A percentile compares a stretch with the other conserved stretches of the same genome.
phyloP scores from a whole-genome alignment of 2,329 filamentous ascomycete species.

The Colletotrichum falcatum region DNA sequence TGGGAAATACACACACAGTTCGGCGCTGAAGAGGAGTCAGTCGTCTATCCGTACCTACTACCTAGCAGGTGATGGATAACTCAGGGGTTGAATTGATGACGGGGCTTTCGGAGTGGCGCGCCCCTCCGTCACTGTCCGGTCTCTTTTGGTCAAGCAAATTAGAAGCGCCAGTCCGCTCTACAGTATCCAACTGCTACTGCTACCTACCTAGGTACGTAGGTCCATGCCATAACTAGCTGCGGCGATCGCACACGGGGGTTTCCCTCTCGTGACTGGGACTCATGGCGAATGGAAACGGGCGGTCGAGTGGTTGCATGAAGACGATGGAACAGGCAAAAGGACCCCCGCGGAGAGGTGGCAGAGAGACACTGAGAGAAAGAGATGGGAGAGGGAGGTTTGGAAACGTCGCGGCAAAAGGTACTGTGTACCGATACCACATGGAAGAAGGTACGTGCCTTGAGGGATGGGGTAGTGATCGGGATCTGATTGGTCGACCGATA shows the following conservation, averaged over 20 bases:
- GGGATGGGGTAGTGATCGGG: too few species aligned
- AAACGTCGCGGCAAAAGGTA: neutral
- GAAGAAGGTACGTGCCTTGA: neutral
- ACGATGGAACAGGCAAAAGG: slow-evolving; percentile 28
- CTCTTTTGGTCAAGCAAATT: neutral
- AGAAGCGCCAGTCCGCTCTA: neutral
- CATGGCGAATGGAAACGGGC: slow-evolving; percentile 29
- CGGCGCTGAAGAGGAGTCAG: too few species aligned
- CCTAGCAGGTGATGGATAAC: neutral
- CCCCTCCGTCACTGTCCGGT: neutral
- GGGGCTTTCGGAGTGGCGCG: neutral
- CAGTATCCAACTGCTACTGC: too few species aligned
- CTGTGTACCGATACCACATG: neutral
- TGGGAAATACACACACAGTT: too few species aligned
- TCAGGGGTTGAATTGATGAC: slow-evolving; percentile 30
- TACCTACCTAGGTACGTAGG: too few species aligned
- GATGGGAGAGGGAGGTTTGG: neutral
- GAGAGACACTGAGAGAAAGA: neutral
- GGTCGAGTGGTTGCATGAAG: slow-evolving; percentile 20
- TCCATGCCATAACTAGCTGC: slow-evolving; percentile 35
- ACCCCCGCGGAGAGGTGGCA: neutral
- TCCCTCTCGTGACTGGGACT: slow-evolving; percentile 5
- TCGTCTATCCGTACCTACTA: neutral
- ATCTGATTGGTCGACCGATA: neutral
- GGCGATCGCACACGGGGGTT: slow-evolving; percentile 20